A percentile compares a stretch with the other conserved stretches of the same genome.
phyloP scores from a whole-genome alignment of 2,329 filamentous ascomycete genomes.

The Scopulariopsis brevicaulis region DNA sequence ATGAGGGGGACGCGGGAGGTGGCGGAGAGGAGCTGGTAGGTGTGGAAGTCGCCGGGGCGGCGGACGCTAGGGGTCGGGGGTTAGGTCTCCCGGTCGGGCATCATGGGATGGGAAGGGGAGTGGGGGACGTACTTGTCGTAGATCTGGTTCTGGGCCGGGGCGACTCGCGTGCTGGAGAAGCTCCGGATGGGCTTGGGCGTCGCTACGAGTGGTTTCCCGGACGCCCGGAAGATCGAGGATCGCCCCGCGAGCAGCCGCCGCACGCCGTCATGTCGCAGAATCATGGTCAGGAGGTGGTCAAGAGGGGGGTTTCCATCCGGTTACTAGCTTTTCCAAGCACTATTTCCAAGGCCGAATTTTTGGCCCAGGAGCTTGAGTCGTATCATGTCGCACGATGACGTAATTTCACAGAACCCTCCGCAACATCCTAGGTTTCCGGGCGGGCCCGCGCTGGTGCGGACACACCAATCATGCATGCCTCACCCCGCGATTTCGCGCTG shows the following conservation, averaged over 20 bases:
- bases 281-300: neutral
- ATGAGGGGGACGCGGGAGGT: constrained; percentile 43
- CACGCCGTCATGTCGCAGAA: neutral
- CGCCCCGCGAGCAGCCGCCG: neutral
- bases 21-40: constrained; percentile 42
- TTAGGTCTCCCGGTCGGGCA: neutral
- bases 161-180: neutral
- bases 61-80: constrained; percentile 32
- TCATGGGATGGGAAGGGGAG: neutral
- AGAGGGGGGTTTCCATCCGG: neutral
- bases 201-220: neutral
- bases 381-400: neutral
- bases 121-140: constrained; percentile 18
- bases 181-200: neutral
- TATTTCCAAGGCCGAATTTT: neutral
- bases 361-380: neutral
- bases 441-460: too few relatives aligned
- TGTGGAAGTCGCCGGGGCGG: constrained; percentile 39
- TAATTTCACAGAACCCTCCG: neutral
- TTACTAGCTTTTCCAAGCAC: neutral
- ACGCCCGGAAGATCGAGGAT: neutral
- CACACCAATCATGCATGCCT: too few relatives aligned
- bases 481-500: too few relatives aligned
- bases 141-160: constrained; percentile 20
- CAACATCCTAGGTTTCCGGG: neutral